Percentiles rank a stretch among this genome's conserved stretches.
Conservation (phyloP, 345 rosid species). For the Eucalyptus regnans region DNA sequence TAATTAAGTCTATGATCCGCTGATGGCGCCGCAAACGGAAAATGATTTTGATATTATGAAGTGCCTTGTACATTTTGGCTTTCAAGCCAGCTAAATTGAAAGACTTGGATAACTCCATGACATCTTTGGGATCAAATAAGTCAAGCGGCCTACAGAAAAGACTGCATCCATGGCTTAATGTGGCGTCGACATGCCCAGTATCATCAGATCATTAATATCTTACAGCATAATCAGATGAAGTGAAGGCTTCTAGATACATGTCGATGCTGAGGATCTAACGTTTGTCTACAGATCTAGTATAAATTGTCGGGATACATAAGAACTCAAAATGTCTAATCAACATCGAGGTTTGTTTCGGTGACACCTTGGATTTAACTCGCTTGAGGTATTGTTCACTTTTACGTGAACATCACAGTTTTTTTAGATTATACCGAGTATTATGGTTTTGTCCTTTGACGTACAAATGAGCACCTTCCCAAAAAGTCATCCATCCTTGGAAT, state of each 20-base stretch:
- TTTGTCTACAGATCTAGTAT: background rate
- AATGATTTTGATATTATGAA: background rate
- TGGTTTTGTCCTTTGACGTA: accelerated
- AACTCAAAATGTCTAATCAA: no score
- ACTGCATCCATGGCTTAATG: background rate
- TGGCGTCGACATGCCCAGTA: background rate
- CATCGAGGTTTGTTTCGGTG: no score
- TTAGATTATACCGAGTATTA: accelerated
- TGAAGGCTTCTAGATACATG: background rate
- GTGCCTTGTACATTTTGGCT: background rate
- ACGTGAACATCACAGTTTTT: accelerated
- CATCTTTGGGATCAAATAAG: background rate
- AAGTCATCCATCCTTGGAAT: no score
- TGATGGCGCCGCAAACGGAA: background rate
- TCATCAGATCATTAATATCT: background rate
- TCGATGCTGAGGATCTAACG: background rate
- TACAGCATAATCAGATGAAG: background rate
- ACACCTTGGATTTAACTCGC: no score
- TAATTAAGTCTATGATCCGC: background rate
- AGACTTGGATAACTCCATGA: background rate
- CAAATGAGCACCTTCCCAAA: accelerated
- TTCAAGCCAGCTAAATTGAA: background rate
- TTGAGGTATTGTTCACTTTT: no score
- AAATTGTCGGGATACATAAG: no score
- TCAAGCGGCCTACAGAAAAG: background rate